Evolutionary conservation across 2,329 filamentous ascomycete genomes (phyloP), one percentile per base, ranked within the genome.

Genomic region (Fusarium mexicanum): DNA sequence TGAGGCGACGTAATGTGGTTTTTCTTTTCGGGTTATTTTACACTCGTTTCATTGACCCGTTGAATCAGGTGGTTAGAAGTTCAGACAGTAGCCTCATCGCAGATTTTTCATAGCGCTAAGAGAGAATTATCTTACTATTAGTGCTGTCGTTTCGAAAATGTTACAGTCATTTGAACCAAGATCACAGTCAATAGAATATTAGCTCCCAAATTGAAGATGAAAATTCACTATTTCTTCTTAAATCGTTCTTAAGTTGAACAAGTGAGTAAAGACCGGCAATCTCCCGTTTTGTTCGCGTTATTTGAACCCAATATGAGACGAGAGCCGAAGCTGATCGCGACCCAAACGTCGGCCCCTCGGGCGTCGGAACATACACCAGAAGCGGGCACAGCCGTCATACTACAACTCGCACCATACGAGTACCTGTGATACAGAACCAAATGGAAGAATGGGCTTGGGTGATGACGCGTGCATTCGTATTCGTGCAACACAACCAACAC

Each of bases 381-480:
- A 51, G 8, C 18, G 8, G 17, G 3, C 3, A 13, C 48, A 20
- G 5, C 31, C 6, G 12, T 11, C 31, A 51, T 24, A 24, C 16
- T n/a, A 14, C 16, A 8, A 24, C 11, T 10, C 5, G 22, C 8
- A 51, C 11, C 11, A 24, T 5, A 18, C 6, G 17, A 13, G 31
- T 11, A 20, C 31, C n/a, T 35, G 48, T 26, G n/a, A 53, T 20
- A 37, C 48, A 18, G 48, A 53, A 53, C 0, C 3, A 20, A 11
- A 53, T 37, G n/a, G 48, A 37, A 53, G 6, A 24, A 26, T n/a
- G 31, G 48, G n/a, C 31, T 53, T 35, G n/a, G 48, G 0, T 6
- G 48, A 53, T 53, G 48, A 53, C 48, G 48, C n/a, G 48, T 53
- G 33, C 31, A 53, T 53, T 53, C 48, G 33, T 35, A 35, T 53